phyloP scores from a whole-genome alignment of 176 grass and related monocot genomes.

The Oryza meyeriana region DNA sequence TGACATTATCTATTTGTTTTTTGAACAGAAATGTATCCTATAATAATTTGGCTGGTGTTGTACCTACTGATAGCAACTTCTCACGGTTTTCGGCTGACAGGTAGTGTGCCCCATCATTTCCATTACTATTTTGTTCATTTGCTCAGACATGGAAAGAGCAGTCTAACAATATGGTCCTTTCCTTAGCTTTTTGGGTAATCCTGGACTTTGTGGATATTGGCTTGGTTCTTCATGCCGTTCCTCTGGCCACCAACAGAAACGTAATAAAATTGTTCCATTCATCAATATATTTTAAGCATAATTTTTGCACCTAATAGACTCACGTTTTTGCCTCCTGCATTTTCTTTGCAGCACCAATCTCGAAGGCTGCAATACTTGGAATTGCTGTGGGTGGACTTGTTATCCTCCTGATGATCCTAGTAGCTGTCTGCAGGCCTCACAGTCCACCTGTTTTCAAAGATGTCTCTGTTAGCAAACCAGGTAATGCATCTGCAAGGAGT shows the following conservation, averaged over 20 bases:
- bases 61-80: conserved; percentile 82
- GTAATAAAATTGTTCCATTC: conserved; percentile 37
- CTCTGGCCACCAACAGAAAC: conserved; percentile 44
- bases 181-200: conserved; percentile 88
- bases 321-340: not conserved
- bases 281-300: not conserved
- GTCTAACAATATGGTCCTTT: conserved; percentile 2
- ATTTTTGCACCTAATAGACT: conserved; percentile 5
- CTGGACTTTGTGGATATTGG: conserved; percentile 94
- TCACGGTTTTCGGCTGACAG: conserved; percentile 86
- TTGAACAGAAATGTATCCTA: conserved; percentile 82
- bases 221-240: conserved; percentile 62
- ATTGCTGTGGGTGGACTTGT: conserved; percentile 84
- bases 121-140: not conserved
- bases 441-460: conserved; percentile 69
- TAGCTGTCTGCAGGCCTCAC: conserved; percentile 79
- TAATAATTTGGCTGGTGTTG: conserved; percentile 80
- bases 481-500: conserved; percentile 38
- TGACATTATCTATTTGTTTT: not conserved
- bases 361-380: conserved; percentile 84
- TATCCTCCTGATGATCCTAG: conserved; percentile 83
- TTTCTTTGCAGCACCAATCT: conserved; percentile 60
- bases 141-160: not conserved
- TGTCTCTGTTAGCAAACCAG: conserved; percentile 73
- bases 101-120: conserved; percentile 36